Evolutionary conservation across 257 asterid genomes (phyloP).

Genomic region (Perilla frutescens): DNA sequence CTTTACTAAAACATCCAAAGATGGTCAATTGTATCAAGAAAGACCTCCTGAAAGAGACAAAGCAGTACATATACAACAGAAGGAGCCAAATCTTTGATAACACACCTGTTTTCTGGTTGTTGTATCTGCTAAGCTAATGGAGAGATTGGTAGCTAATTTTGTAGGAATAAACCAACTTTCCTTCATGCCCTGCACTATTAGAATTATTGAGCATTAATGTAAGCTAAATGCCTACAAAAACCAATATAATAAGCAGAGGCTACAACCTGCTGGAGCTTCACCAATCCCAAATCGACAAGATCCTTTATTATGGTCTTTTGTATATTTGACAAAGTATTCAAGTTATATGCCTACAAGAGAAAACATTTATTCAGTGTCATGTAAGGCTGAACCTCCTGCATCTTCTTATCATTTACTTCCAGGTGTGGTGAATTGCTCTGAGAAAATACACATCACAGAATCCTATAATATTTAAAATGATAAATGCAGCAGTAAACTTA

Average conservation of each 20-base stretch:
- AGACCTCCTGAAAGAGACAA: slow-evolving; percentile 22
- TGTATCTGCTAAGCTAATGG: slow-evolving; percentile 92
- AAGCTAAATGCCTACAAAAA: slow-evolving; percentile 17
- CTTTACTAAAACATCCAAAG: slow-evolving; percentile 1
- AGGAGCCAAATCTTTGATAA: slow-evolving; percentile 9
- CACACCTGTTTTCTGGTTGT: slow-evolving; percentile 84
- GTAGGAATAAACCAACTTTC: slow-evolving; percentile 98
- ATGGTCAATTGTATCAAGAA: slow-evolving; percentile 17
- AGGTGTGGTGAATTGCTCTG: slow-evolving; percentile 12
- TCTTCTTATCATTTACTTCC: slow-evolving; percentile 27
- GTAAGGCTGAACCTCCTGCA: slow-evolving; percentile 26
- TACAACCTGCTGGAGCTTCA: slow-evolving; percentile 92
- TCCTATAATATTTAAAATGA: slow-evolving; percentile 4
- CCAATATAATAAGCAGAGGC: slow-evolving; percentile 27
- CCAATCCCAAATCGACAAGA: slow-evolving; percentile 92
- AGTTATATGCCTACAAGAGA: slow-evolving; percentile 80
- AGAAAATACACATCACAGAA: slow-evolving; percentile 4
- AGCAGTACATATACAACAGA: slow-evolving; percentile 16
- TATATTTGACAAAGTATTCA: slow-evolving; percentile 71
- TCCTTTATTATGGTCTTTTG: slow-evolving; percentile 79
- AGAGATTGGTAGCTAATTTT: slow-evolving; percentile 93
- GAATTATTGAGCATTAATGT: slow-evolving; percentile 33
- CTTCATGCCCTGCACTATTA: slow-evolving; percentile 72
- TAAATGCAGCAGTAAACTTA: not conserved
- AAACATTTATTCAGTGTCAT: slow-evolving; percentile 30